phyloP scores from a whole-genome alignment of 352 stramenopile species.

The Thalassiosira hispida region DNA sequence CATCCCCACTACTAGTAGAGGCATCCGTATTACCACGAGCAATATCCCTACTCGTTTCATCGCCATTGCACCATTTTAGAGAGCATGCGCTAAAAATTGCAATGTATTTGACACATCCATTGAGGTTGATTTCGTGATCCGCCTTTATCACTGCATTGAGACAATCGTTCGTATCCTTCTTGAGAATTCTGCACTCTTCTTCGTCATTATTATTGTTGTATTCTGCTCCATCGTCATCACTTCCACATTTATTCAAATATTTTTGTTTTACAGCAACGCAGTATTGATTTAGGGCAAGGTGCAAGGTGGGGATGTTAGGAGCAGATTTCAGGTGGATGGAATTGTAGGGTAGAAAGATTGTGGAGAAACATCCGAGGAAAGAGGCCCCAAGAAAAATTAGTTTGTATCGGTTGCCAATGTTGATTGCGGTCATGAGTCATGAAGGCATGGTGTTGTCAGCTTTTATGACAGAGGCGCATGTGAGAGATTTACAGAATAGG shows the following conservation, averaged over 20 bases:
- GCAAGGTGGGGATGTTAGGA: background rate
- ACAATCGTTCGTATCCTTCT: slow-evolving; percentile 29
- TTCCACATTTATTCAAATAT: background rate
- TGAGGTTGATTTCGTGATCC: slow-evolving; percentile 31
- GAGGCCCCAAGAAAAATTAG: slow-evolving; percentile 11
- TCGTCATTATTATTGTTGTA: background rate
- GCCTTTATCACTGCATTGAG: slow-evolving; percentile 19
- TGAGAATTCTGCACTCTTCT: slow-evolving; percentile 8
- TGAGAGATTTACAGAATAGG: no score
- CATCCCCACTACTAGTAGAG: background rate
- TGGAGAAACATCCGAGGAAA: slow-evolving; percentile 23
- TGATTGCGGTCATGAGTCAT: background rate
- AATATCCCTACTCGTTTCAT: slow-evolving; percentile 10
- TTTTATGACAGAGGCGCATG: no score
- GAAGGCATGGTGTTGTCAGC: background rate
- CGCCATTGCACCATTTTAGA: slow-evolving; percentile 15
- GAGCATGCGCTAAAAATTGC: slow-evolving; percentile 16
- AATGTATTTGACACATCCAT: slow-evolving; percentile 22
- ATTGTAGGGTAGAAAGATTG: slow-evolving; percentile 38
- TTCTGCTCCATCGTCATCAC: slow-evolving; percentile 9
- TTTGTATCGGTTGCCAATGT: slow-evolving; percentile 36
- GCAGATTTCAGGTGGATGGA: slow-evolving; percentile 11
- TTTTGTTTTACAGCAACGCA: slow-evolving; percentile 22
- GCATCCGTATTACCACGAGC: slow-evolving; percentile 4
- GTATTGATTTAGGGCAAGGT: slow-evolving; percentile 15